Conservation (phyloP, 2,329 filamentous ascomycete genomes). For the Penicillium sp. region DNA sequence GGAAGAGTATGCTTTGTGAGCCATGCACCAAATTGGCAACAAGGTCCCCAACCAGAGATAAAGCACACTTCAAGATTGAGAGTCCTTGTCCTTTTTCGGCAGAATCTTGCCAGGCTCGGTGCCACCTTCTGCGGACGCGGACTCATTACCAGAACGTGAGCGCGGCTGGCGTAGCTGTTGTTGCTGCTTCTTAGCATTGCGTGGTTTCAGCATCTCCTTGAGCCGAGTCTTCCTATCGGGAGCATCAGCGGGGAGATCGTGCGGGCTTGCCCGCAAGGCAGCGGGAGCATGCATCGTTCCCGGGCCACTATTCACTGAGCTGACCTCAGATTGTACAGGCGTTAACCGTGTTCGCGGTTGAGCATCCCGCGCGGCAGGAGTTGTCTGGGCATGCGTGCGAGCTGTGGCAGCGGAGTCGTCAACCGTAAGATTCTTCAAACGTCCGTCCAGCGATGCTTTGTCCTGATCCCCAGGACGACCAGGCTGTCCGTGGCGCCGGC, state of each 20-base stretch:
- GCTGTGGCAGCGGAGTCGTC: neutral
- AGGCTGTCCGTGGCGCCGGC: slow-evolving; percentile 20
- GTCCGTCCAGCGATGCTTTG: slow-evolving; percentile 20
- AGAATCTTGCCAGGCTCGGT: no score
- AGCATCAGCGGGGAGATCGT: slow-evolving; percentile 12
- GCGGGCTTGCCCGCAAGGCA: slow-evolving; percentile 10
- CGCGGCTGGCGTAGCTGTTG: neutral
- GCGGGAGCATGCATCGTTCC: slow-evolving; percentile 6
- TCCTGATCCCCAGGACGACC: slow-evolving; percentile 4
- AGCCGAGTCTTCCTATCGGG: slow-evolving; percentile 18
- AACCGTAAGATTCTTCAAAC: slow-evolving; percentile 19
- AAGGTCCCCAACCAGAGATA: no score
- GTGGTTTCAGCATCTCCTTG: slow-evolving; percentile 20
- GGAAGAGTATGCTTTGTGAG: no score
- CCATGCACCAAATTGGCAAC: no score
- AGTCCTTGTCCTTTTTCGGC: no score
- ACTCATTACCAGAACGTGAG: neutral
- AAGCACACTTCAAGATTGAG: no score
- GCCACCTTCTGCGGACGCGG: no score
- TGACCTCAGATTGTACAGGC: slow-evolving; percentile 10
- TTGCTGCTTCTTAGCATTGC: slow-evolving; percentile 17
- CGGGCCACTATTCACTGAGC: slow-evolving; percentile 7
- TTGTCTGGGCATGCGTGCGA: slow-evolving; percentile 2
- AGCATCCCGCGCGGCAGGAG: neutral
- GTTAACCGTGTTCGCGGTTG: neutral